Conservation (phyloP, 2,329 filamentous ascomycete species). For the Pseudocercospora fuligena region DNA sequence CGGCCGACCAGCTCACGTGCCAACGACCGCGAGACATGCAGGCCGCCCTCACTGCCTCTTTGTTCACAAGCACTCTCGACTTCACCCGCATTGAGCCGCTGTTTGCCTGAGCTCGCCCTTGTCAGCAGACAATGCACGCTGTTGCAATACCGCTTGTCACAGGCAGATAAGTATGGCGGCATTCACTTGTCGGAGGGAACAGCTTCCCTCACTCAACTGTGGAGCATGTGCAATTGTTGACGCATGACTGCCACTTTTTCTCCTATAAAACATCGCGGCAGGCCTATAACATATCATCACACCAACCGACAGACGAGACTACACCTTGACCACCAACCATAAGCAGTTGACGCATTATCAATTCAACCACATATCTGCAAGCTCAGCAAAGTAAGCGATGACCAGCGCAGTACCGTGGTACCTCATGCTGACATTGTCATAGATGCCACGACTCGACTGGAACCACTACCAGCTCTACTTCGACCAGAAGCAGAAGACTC, state of each 20-base stretch:
- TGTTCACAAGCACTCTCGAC: slow-evolving; percentile 2
- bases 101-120: neutral
- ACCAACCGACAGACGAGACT: neutral
- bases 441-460: slow-evolving; percentile 7
- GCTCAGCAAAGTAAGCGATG: neutral
- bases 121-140: neutral
- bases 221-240: neutral
- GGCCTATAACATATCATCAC: neutral
- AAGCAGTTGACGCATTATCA: neutral
- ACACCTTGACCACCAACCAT: neutral
- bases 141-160: neutral
- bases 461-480: slow-evolving; percentile 2
- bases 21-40: neutral
- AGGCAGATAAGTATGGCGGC: neutral
- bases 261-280: neutral
- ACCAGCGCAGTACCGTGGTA: neutral
- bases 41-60: neutral
- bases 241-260: neutral
- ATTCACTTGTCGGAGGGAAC: neutral
- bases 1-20: neutral
- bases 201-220: neutral
- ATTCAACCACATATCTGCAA: neutral
- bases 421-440: neutral
- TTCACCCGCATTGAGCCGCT: neutral
- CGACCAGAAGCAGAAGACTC: neutral